A percentile compares a stretch with the other conserved stretches of the same genome.
Conservation (phyloP, 345 rosid genomes). For the Dovyalis caffra region DNA sequence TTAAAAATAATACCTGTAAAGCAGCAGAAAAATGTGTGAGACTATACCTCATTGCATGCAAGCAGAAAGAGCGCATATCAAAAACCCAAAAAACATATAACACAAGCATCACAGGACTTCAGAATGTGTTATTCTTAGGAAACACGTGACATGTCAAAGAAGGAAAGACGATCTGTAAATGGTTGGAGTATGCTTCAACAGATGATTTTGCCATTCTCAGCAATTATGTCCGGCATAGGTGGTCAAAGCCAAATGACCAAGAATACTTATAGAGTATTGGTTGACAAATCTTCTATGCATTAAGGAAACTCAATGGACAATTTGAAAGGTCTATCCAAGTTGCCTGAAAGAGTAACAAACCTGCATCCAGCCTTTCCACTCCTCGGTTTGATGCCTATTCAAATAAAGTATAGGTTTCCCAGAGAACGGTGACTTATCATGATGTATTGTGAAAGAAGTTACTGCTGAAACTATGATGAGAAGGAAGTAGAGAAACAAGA, state of each 20-base stretch:
- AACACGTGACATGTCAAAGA: neutral
- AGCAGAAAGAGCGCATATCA: constrained; percentile 7
- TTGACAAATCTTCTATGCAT: neutral
- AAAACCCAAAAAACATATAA: constrained; percentile 9
- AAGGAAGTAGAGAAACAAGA: constrained; percentile 86
- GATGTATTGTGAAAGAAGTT: constrained; percentile 86
- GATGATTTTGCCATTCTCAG: neutral
- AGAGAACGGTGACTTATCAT: constrained; percentile 79
- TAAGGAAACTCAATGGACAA: neutral
- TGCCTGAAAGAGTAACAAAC: constrained; percentile 43
- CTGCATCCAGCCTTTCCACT: constrained; percentile 99
- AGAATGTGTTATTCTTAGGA: neutral
- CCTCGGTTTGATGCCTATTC: constrained; percentile 99
- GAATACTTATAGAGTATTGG: neutral
- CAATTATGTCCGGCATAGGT: constrained; percentile 2
- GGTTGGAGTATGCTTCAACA: neutral
- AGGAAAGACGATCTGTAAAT: neutral
- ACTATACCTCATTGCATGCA: neutral
- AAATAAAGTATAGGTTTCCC: constrained; percentile 88
- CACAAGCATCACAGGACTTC: neutral
- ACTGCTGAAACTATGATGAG: constrained; percentile 93
- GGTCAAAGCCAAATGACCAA: constrained; percentile 2
- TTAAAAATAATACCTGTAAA: constrained; percentile 89
- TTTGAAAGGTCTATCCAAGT: neutral
- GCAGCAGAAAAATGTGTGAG: constrained; percentile 20